phyloP scores from a whole-genome alignment of 2,329 filamentous ascomycete species.

The Acrocalymma vagum region DNA sequence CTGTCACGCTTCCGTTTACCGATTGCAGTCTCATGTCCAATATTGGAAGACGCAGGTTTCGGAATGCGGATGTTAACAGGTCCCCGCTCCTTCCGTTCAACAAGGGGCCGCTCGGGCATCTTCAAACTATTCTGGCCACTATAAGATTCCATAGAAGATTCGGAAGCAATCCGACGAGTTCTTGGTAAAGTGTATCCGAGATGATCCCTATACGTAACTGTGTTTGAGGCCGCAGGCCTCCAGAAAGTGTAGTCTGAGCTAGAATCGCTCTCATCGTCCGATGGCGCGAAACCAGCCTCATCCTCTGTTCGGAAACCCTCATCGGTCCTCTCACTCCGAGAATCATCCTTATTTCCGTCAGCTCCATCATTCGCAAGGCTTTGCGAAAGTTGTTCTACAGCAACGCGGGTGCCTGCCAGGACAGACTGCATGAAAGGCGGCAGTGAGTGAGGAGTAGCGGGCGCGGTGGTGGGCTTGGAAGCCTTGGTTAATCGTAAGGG shows the following conservation, averaged over 20 bases:
- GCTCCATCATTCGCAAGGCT: conserved; percentile 58
- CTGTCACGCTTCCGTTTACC: too few species aligned
- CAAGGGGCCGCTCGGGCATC: conserved; percentile 25
- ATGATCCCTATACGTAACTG: conserved; percentile 60
- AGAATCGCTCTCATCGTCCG: conserved; percentile 71
- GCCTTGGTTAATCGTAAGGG: too few species aligned
- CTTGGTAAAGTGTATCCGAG: conserved; percentile 58
- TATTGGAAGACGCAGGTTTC: conserved; percentile 91
- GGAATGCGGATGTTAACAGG: conserved; percentile 66
- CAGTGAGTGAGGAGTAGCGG: too few species aligned
- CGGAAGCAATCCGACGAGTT: conserved; percentile 57
- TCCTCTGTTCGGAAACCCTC: conserved; percentile 85
- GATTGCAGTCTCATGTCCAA: too few species aligned
- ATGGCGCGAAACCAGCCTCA: conserved; percentile 74
- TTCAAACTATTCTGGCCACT: conserved; percentile 46
- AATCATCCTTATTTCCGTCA: conserved; percentile 55
- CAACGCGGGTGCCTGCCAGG: too few species aligned
- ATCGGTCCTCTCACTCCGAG: conserved; percentile 55
- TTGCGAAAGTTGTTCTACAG: too few species aligned
- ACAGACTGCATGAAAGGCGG: too few species aligned
- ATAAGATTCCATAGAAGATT: conserved; percentile 63
- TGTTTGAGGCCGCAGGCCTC: conserved; percentile 61
- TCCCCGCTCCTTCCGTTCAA: conserved; percentile 56
- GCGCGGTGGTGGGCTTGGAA: too few species aligned
- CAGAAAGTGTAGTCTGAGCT: conserved; percentile 73